Evolutionary conservation across 176 grass and related monocot species (phyloP), one percentile per base, ranked within the genome.

Genomic region (Puya raimondii): DNA sequence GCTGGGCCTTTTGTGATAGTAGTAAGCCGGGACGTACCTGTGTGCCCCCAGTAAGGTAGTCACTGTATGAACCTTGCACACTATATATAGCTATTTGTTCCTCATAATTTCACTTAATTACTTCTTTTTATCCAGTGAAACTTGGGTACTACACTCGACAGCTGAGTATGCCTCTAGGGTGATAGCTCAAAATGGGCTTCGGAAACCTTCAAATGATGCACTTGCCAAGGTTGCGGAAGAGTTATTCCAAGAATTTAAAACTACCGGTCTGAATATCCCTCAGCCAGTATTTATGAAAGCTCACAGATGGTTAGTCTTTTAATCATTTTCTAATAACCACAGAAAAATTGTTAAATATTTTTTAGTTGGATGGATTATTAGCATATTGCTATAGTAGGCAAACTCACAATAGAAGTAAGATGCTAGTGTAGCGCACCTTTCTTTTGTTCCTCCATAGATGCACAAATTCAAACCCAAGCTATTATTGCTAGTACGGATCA

Each of bases 61-160:
- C 72, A 68, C 13, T 52, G 53, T 57, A 42, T 42, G 33, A 42
- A 57, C 53, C 53, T 16, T 57, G 16, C 56, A 61, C 56, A 26
- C 48, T 17, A 10, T 61, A 15, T 33, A 11, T 29, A 11, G 47
- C 22, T 13, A 47, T 4, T 58, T 58, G 13, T 10, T 12, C 29
- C 22, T 23, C 10, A 49, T 42, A 48, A 8, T 64, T 49, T 10
- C 12, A 54, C 16, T 72, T 14, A 27, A 27, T 66, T 66, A 42
- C 23, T 69, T 81, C 2, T 86, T 69, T 64, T 12, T 73, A 17
- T 87, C 59, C 78, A 92, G 93, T 49, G 85, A 97, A 67, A 83
- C 27, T 72, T 97, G 93, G 93, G 84, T 90, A 4, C 75, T 97
- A 67, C 86, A 92, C 79, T 97, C 93, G 10, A 97, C 86, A 68